Percentiles rank a stretch among this genome's conserved stretches.
These are phyloP conservation scores for Colletotrichum sp. DNA, from an alignment of 2,329 filamentous ascomycete species.

Conservation along the genomic window DNA sequence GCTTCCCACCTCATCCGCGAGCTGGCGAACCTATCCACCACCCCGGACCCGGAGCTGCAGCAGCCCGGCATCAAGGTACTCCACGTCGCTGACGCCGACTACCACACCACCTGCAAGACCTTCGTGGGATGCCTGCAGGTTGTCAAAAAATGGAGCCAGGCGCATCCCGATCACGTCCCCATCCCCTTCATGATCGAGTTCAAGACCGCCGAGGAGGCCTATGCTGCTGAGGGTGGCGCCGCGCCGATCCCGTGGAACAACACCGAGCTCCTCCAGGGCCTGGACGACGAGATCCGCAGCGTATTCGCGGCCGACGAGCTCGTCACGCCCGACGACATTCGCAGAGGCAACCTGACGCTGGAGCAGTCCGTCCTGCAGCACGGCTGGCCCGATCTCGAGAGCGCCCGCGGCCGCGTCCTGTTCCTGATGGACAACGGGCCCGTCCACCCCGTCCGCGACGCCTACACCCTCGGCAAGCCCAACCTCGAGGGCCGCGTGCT, in stretches of 20 bases:
- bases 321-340: slow-evolving; percentile 52
- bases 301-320: slow-evolving; percentile 44
- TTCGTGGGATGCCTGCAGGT: slow-evolving; percentile 46
- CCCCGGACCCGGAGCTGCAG: slow-evolving; percentile 41
- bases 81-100: slow-evolving; percentile 54
- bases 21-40: slow-evolving; percentile 40
- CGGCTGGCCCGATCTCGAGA: slow-evolving; percentile 53
- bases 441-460: slow-evolving; percentile 36
- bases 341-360: slow-evolving; percentile 42
- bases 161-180: slow-evolving; percentile 47
- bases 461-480: slow-evolving; percentile 38
- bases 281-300: slow-evolving; percentile 52
- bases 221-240: slow-evolving; percentile 32
- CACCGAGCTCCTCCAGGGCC: slow-evolving; percentile 39
- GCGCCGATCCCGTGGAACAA: slow-evolving; percentile 48
- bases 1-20: slow-evolving; percentile 47
- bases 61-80: slow-evolving; percentile 52
- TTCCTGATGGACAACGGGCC: slow-evolving; percentile 58
- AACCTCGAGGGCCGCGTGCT: slow-evolving; percentile 48
- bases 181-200: slow-evolving; percentile 55
- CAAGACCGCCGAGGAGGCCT: slow-evolving; percentile 38
- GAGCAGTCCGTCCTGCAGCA: slow-evolving; percentile 48
- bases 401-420: slow-evolving; percentile 48
- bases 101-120: slow-evolving; percentile 49
- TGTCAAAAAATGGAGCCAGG: slow-evolving; percentile 48